Base-by-base conservation (phyloP, 2,329 filamentous ascomycete species). In the Akanthomyces lecanii region DNA sequence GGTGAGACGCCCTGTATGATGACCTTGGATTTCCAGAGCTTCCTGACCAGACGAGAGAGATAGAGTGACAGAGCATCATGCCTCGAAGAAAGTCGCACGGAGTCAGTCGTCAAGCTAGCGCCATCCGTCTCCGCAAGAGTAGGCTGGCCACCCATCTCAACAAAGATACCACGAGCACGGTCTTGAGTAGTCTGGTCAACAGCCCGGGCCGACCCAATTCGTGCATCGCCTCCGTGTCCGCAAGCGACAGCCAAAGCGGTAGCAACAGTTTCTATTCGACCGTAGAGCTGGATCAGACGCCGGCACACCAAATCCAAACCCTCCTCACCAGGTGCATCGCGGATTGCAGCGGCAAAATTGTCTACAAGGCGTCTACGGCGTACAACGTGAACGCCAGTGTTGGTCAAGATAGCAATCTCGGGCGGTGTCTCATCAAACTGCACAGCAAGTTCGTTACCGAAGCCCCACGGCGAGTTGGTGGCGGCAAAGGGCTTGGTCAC, bases 401-500 rank as follows among this genome's bases (percentile, higher is more conserved):
- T 96, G 38, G 95, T 98, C 61, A 99, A 82, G 53, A 99, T 86
- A 1, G 94, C 95, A 66, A 98, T 87, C 72, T 99, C 94, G 57
- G 89, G 87, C 0, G 89, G 84, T 0, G 87, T 81, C 64, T 90
- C 83, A 70, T 99, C 95, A 69, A 95, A 99, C 69, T 99, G 96
- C n/a, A 96, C 89, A 1, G 95, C 92, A 62, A 98, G 81, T 76
- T 99, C 95, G 69, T 99, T 99, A 12, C 94, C 93, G 70, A 97
- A 98, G 0, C 93, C 94, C 25, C 86, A 73, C 0, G 91, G 90
- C 30, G 85, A 84, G 12, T 77, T 78, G 0, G 87, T 82, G 11
- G 90, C 89, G 18, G 86, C 83, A 68, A 92, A 94, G 0, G 90
- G 85, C 55, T 84, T 83, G 0, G 89, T 91, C 33, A 92, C 85